Evolutionary conservation across 202 grass and related monocot genomes (phyloP), one percentile per base, ranked within the genome.

Genomic region (Schoenoplectus tabernaemontani): DNA sequence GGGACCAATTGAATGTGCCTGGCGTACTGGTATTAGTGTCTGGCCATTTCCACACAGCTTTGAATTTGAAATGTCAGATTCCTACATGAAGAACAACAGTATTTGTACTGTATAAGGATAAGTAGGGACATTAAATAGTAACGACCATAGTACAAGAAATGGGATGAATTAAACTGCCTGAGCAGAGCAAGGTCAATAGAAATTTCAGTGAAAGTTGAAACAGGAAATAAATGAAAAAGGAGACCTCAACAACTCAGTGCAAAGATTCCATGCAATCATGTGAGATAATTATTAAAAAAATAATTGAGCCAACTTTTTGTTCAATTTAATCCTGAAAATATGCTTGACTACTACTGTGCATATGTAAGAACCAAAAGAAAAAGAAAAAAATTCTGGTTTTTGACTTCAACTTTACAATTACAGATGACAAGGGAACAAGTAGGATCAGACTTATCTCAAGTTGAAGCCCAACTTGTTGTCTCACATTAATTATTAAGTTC

Each of bases 101-200:
- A 28, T 16, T 23, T 50, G 43, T 47, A 50, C 22, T 72, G 68
- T 72, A 48, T 1, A 72, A 50, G 43, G 67, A 47, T 48, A 50
- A 72, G 24, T 0, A 71, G 20, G 50, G 12, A 9, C 57, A 62
- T 64, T 28, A 28, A 79, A 37, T 61, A 78, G 28, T 41, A 38
- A 59, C 48, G 56, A 59, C 53, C 22, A 79, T 61, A 79, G 77
- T 79, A 79, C 59, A 79, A 63, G 51, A 44, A 79, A 61, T 60
- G 63, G 59, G 56, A 63, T 19, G 57, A 46, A 79, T 79, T 64
- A 79, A 48, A 79, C 77, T 28, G 77, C 34, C 63, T 4, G n/a
- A 46, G 10, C 30, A 59, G 75, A 78, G 53, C 17, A 78, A 59
- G 37, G 53, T 78, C 75, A 78, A 47, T 61, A 47, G 11, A 61